phyloP scores from a whole-genome alignment of 2,329 filamentous ascomycete species.

The Verticillium nubilum region DNA sequence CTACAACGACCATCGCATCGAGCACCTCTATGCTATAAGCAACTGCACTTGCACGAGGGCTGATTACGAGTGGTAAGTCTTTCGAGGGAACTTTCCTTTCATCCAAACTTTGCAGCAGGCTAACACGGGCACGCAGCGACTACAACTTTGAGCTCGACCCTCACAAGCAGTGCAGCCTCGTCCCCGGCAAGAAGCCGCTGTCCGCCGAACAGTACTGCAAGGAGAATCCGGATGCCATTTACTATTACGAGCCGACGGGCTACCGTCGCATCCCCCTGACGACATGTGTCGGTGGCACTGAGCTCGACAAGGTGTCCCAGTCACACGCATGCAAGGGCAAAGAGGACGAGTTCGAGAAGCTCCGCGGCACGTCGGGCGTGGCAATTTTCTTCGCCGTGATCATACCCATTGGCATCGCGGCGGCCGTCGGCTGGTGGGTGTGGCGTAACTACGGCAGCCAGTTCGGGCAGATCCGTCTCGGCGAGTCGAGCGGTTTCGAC shows the following conservation, averaged over 20 bases:
- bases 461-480: slow-evolving; percentile 87
- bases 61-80: slow-evolving; percentile 85
- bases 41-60: slow-evolving; percentile 80
- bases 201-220: slow-evolving; percentile 45
- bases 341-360: slow-evolving; percentile 72
- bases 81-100: not conserved
- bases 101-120: not conserved
- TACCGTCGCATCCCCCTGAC: slow-evolving; percentile 87
- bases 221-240: slow-evolving; percentile 59
- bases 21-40: slow-evolving; percentile 63
- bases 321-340: slow-evolving; percentile 67
- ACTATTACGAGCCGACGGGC: slow-evolving; percentile 81
- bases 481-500: slow-evolving; percentile 60
- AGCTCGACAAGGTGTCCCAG: slow-evolving; percentile 63
- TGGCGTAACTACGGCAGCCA: slow-evolving; percentile 82
- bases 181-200: slow-evolving; percentile 63
- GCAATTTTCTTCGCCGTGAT: slow-evolving; percentile 82
- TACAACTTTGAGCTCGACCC: slow-evolving; percentile 85
- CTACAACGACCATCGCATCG: slow-evolving; percentile 72
- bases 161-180: slow-evolving; percentile 72
- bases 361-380: slow-evolving; percentile 64
- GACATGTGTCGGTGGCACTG: slow-evolving; percentile 72
- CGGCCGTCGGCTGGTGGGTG: slow-evolving; percentile 74
- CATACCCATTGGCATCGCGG: slow-evolving; percentile 67
- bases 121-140: slow-evolving; percentile 49